Evolutionary conservation across 2,329 filamentous ascomycete genomes (phyloP).

Genomic region (Apiospora pterosperma): DNA sequence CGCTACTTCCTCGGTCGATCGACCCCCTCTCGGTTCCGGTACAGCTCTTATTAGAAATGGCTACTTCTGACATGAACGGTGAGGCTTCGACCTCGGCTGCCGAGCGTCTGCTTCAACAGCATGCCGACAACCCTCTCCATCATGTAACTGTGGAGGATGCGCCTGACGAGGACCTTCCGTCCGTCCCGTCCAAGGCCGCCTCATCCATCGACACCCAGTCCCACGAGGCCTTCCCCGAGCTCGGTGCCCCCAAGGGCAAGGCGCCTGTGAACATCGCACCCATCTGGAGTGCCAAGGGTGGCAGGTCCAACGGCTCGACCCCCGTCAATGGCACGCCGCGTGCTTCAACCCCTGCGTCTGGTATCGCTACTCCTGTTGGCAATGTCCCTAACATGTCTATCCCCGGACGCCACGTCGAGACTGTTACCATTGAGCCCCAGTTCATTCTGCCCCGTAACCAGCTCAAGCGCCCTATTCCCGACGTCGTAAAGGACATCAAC

Average conservation of each 20-base stretch:
- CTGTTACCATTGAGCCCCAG: conserved; percentile 68
- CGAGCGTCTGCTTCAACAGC: conserved; percentile 63
- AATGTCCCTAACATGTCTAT: conserved; percentile 60
- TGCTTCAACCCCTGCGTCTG: conserved; percentile 61
- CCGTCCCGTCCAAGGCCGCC: conserved; percentile 38
- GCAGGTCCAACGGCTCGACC: conserved; percentile 51
- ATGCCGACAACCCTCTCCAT: conserved; percentile 47
- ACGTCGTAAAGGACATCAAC: conserved; percentile 89
- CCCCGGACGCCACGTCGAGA: conserved; percentile 78
- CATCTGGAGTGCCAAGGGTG: conserved; percentile 67
- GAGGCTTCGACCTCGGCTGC: conserved; percentile 48
- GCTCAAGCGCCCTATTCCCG: conserved; percentile 79
- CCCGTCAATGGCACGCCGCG: conserved; percentile 54
- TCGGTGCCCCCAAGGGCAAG: conserved; percentile 70
- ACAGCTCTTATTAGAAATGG: conserved; percentile 32
- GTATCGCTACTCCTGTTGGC: conserved; percentile 44
- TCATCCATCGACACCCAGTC: conserved; percentile 74
- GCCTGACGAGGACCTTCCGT: conserved; percentile 72
- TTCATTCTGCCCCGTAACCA: conserved; percentile 75
- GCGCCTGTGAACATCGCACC: conserved; percentile 56
- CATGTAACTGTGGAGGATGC: conserved; percentile 76
- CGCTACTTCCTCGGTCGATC: conserved; percentile 13
- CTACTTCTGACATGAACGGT: conserved; percentile 33
- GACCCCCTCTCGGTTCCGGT: conserved; percentile 12
- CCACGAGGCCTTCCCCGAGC: conserved; percentile 89